Percentiles rank a stretch among this genome's conserved stretches.
phyloP scores from a whole-genome alignment of 306 rosid species.

The Medicago truncatula region DNA sequence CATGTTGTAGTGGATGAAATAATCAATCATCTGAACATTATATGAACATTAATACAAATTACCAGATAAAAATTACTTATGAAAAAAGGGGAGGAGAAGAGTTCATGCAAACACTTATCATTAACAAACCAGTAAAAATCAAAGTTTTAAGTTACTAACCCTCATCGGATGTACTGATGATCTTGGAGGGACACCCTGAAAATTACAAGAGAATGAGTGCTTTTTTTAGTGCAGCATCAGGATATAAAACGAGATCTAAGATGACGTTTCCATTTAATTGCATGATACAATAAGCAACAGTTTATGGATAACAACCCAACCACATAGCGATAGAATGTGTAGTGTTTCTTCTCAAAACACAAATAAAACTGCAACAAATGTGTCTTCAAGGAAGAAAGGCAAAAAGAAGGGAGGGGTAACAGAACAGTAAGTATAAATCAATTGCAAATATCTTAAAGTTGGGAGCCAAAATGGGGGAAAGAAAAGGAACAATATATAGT shows the following conservation, averaged over 20 bases:
- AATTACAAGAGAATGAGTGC: slow-evolving; percentile 42
- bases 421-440: neutral
- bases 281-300: slow-evolving; percentile 33
- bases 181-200: slow-evolving; percentile 99
- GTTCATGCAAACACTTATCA: slow-evolving; percentile 10
- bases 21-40: slow-evolving; percentile 17
- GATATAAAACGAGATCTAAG: neutral
- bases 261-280: slow-evolving; percentile 22
- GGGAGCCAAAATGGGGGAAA: slow-evolving; percentile 5
- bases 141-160: slow-evolving; percentile 58
- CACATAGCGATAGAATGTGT: neutral
- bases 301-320: slow-evolving; percentile 30
- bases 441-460: slow-evolving; percentile 27
- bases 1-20: slow-evolving; percentile 23
- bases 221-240: slow-evolving; percentile 1
- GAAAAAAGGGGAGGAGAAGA: slow-evolving; percentile 10
- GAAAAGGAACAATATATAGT: neutral
- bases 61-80: slow-evolving; percentile 17
- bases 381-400: slow-evolving; percentile 24
- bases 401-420: neutral
- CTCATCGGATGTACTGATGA: slow-evolving; percentile 97
- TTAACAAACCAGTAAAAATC: slow-evolving; percentile 30
- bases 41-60: slow-evolving; percentile 34
- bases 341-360: neutral
- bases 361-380: neutral